Percentiles rank a stretch among this genome's conserved stretches.
phyloP scores from a whole-genome alignment of 2,329 filamentous ascomycete genomes.

The Xylariales sp. region DNA sequence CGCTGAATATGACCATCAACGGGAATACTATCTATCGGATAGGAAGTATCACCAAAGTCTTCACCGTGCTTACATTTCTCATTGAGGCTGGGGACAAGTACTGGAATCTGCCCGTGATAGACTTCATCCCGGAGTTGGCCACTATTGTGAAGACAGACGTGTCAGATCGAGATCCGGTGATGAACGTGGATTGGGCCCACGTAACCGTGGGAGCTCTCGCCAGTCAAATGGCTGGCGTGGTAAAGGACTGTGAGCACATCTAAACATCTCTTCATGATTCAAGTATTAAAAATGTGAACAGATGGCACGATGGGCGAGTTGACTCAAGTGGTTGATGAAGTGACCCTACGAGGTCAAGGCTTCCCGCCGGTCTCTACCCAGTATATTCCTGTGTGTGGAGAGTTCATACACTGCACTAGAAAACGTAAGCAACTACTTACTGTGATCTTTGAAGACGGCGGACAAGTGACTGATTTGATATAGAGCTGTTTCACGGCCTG shows the following conservation, averaged over 20 bases:
- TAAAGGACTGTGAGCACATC: slow-evolving; percentile 1
- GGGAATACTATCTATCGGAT: slow-evolving; percentile 23
- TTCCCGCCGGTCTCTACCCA: slow-evolving; percentile 18
- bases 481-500: slow-evolving; percentile 20
- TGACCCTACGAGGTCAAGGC: slow-evolving; percentile 15
- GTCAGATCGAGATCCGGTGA: background rate
- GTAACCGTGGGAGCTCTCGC: slow-evolving; percentile 5
- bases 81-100: slow-evolving; percentile 20
- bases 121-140: slow-evolving; percentile 21
- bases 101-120: slow-evolving; percentile 23
- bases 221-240: slow-evolving; percentile 4
- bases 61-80: slow-evolving; percentile 25
- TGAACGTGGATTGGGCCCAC: slow-evolving; percentile 3
- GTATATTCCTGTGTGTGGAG: slow-evolving; percentile 17
- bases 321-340: slow-evolving; percentile 22
- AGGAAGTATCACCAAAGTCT: slow-evolving; percentile 26
- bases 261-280: too few relatives aligned
- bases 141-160: slow-evolving; percentile 6
- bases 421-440: slow-evolving; percentile 13
- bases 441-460: too few relatives aligned
- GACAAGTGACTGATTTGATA: too few relatives aligned
- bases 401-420: slow-evolving; percentile 14
- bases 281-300: background rate
- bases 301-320: slow-evolving; percentile 21
- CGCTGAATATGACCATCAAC: slow-evolving; percentile 17